These are phyloP conservation scores for Helicostylum pulchrum DNA, from an alignment of 192 early-diverging fungal genomes.

Conservation along the genomic window DNA sequence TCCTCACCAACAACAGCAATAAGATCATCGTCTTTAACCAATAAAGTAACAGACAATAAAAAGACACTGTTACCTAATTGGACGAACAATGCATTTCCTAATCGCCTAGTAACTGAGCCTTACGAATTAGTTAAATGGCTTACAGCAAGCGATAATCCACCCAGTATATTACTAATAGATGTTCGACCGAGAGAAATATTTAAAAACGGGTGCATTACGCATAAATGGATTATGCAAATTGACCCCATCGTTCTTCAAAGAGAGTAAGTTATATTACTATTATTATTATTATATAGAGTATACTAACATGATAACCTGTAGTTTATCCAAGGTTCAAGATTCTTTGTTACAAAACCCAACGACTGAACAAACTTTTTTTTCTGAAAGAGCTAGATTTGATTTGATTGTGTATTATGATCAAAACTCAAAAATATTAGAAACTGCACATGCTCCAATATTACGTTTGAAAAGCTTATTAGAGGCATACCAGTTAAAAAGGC, in stretches of 20 bases:
- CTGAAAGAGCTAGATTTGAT: slow-evolving; percentile 61
- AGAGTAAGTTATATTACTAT: neutral
- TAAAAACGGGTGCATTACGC: slow-evolving; percentile 64
- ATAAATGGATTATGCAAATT: slow-evolving; percentile 65
- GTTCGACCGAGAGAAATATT: slow-evolving; percentile 70
- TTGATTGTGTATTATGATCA: slow-evolving; percentile 73
- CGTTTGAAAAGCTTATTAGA: slow-evolving; percentile 41
- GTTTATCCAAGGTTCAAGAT: slow-evolving; percentile 41
- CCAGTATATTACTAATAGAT: slow-evolving; percentile 69
- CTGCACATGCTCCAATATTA: slow-evolving; percentile 14
- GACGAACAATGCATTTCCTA: slow-evolving; percentile 31
- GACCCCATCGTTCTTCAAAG: slow-evolving; percentile 37
- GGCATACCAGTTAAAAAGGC: slow-evolving; percentile 55
- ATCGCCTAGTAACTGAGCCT: slow-evolving; percentile 38
- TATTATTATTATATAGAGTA: neutral
- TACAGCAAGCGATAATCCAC: slow-evolving; percentile 34
- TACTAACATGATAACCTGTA: neutral
- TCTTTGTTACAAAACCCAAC: slow-evolving; percentile 53
- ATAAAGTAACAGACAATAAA: neutral
- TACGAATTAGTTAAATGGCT: slow-evolving; percentile 37
- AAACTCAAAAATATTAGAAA: slow-evolving; percentile 42
- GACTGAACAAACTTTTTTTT: slow-evolving; percentile 62
- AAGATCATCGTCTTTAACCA: neutral
- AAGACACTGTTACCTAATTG: slow-evolving; percentile 12
- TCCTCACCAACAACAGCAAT: slow-evolving; percentile 3